Percentiles rank a stretch among this genome's conserved stretches.
These are phyloP conservation scores for Hibiscus mutabilis DNA, from an alignment of 345 rosid genomes.

Conservation along the genomic window DNA sequence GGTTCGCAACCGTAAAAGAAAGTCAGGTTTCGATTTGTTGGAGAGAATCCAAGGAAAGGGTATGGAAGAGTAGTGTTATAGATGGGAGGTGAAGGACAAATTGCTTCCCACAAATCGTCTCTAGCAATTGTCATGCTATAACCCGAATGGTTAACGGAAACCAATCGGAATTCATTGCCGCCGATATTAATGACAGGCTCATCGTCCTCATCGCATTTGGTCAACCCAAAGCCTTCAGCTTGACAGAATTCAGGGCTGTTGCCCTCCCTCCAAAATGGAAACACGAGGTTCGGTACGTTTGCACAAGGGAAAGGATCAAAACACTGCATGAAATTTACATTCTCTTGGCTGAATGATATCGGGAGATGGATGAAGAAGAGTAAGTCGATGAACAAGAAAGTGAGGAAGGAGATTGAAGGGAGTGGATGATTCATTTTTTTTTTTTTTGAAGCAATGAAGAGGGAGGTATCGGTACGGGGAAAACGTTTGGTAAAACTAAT, in stretches of 20 bases:
- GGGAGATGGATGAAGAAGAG: background rate
- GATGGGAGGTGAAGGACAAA: background rate
- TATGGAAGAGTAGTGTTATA: background rate
- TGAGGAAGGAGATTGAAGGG: background rate
- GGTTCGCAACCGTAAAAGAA: background rate
- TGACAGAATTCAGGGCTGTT: background rate
- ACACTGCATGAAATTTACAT: background rate
- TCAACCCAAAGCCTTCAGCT: background rate
- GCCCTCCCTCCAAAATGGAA: background rate
- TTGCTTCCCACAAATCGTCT: background rate
- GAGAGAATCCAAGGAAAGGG: background rate
- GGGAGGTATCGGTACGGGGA: background rate
- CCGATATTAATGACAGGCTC: background rate
- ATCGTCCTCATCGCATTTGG: background rate
- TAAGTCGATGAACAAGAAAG: background rate
- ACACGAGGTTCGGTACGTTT: background rate
- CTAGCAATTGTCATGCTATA: background rate
- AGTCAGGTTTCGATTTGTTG: background rate
- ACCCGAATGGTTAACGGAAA: fast-evolving
- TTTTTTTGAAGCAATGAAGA: background rate
- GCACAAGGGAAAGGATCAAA: background rate
- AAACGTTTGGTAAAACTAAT: background rate
- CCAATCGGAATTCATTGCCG: background rate
- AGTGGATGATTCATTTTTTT: background rate
- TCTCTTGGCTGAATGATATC: background rate